Percentiles rank a stretch among this genome's conserved stretches.
Evolutionary conservation across 768 basidiomycete genomes (phyloP).

Genomic region (Leucocoprinus birnbaumii): DNA sequence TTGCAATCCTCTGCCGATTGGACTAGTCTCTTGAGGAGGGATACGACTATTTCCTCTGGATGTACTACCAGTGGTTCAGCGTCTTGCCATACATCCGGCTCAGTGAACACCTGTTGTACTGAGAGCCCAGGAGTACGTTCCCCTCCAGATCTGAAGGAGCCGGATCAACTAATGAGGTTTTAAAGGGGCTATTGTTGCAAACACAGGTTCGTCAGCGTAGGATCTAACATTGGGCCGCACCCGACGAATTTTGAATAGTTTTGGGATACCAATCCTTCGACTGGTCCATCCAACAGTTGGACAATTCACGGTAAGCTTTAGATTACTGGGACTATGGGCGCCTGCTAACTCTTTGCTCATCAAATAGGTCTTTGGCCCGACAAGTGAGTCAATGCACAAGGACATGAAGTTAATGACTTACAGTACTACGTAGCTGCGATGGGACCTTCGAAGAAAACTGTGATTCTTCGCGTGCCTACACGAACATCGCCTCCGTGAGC

Average conservation of each 20-base stretch:
- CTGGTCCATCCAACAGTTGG: slow-evolving; percentile 67
- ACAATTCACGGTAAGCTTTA: slow-evolving; percentile 65
- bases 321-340: neutral
- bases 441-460: slow-evolving; percentile 31
- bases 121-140: slow-evolving; percentile 59
- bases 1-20: slow-evolving; percentile 4
- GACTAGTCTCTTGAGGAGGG: slow-evolving; percentile 21
- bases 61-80: slow-evolving; percentile 46
- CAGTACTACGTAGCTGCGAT: slow-evolving; percentile 63
- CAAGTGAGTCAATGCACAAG: slow-evolving; percentile 34
- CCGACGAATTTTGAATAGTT: slow-evolving; percentile 37
- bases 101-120: slow-evolving; percentile 57
- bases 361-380: slow-evolving; percentile 63
- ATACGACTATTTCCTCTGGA: slow-evolving; percentile 36
- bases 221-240: neutral
- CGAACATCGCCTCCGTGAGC: slow-evolving; percentile 26
- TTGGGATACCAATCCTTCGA: slow-evolving; percentile 66
- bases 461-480: slow-evolving; percentile 36
- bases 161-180: neutral
- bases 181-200: slow-evolving; percentile 61
- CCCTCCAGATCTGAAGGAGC: neutral
- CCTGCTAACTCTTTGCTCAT: neutral
- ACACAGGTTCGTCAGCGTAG: slow-evolving; percentile 28
- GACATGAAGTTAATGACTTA: too few relatives aligned
- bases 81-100: slow-evolving; percentile 54